Base-by-base conservation (phyloP, 2,329 filamentous ascomycete genomes). In the Metarhizium brunneum region DNA sequence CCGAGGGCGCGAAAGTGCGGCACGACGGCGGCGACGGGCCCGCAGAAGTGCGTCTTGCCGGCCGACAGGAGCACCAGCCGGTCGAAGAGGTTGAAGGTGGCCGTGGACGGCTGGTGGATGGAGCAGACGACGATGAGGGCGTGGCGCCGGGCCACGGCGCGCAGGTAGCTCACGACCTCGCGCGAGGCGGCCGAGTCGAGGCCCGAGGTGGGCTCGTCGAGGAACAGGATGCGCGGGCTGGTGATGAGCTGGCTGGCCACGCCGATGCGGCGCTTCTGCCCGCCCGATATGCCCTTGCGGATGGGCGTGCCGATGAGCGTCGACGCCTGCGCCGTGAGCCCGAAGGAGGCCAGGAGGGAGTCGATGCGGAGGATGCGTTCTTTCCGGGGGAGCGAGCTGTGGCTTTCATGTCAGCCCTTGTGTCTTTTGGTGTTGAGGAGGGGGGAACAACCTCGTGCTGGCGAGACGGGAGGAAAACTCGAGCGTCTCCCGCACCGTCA, bases 161-260 rank as follows among this genome's bases (percentile, higher is more conserved):
- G 83, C 51, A 92, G 79, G 66, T 88, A 91, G 2, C 77, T 85
- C 55, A 92, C 83, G 25, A 95, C 87, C 68, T 95, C 88, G 60
- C 76, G 85, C 56, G 86, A 88, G 0, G 86, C 85, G 0, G 84
- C 84, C 7, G 88, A 92, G 68, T 95, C 90, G 10, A 95, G 75
- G 8, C 90, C 90, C 60, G 86, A 90, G 0, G 90, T 95, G 1
- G 89, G 89, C 69, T 94, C 89, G 65, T 94, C 88, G 36, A 95
- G 72, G 65, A 95, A 94, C 29, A 95, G 69, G 7, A 95, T 84
- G 68, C 86, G 88, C 0, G 90, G 90, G 56, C 80, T 84, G 1
- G 89, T 92, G 64, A 95, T 88, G 40, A 95, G 78, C 65, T 90
- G 88, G 58, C 86, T 88, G 1, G 89, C 90, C 5, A 95, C 85